A percentile compares a stretch with the other conserved stretches of the same genome.
Conservation (phyloP, 495 filamentous ascomycete species). For the Cladorrhinum samala region DNA sequence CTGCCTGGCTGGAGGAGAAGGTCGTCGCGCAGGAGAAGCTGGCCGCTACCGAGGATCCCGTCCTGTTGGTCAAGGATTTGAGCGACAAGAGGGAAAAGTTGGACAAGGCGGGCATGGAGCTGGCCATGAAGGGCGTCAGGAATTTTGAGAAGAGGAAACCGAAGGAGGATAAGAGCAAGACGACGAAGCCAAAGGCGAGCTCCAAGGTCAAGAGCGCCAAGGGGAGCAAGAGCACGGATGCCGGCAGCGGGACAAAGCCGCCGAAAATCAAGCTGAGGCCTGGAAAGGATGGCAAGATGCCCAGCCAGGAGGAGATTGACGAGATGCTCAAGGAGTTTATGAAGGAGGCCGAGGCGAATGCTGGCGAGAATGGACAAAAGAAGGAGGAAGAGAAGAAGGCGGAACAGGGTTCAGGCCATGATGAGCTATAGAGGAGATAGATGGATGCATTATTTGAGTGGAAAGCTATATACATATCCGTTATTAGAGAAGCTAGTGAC, state of each 20-base stretch:
- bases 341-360: conserved; percentile 25
- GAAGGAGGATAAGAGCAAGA: conserved; percentile 32
- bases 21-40: conserved; percentile 62
- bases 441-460: neutral
- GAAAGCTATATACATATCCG: too few relatives aligned
- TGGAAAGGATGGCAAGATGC: conserved; percentile 35
- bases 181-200: conserved; percentile 34
- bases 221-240: conserved; percentile 32
- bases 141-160: conserved; percentile 47
- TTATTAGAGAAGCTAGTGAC: too few relatives aligned
- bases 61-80: conserved; percentile 62
- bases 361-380: conserved; percentile 28
- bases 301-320: conserved; percentile 40
- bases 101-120: conserved; percentile 58
- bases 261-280: conserved; percentile 36
- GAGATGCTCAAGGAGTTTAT: conserved; percentile 43
- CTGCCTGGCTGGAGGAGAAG: conserved; percentile 64
- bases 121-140: conserved; percentile 66
- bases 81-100: conserved; percentile 53
- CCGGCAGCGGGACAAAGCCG: conserved; percentile 18
- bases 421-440: conserved; percentile 40
- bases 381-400: conserved; percentile 26
- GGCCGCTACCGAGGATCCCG: conserved; percentile 61
- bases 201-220: conserved; percentile 37
- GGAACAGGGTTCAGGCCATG: conserved; percentile 38